Base-by-base conservation (phyloP, 208 protist species). In the Trypanosomatidae sp. region DNA sequence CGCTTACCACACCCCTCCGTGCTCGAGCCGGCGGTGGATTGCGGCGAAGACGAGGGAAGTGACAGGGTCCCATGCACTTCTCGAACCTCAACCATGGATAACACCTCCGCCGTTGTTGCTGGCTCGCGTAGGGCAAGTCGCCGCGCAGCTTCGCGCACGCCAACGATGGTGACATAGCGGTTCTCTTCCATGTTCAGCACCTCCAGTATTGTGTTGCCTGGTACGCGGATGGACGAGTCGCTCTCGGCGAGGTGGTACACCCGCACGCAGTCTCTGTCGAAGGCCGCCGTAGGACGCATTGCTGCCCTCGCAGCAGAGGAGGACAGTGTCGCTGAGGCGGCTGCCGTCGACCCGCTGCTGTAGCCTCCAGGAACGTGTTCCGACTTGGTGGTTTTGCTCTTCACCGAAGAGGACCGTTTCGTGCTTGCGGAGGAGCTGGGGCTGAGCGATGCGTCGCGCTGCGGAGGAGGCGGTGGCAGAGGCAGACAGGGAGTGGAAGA, bases 141-240 rank as follows among this genome's bases (percentile, higher is more conserved):
- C 55, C 92, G 89, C n/a, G 67, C 71, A 56, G 87, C 88, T 82
- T 93, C 91, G 12, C 70, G 56, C 22, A 77, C 88, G 17, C 91
- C 93, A n/a, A 56, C 52, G 25, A 89, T 41, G 7, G 88, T 96
- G 58, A 96, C 56, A 47, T 59, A 33, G 25, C 66, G 53, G 78
- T 97, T 97, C 52, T 93, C 87, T 53, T 83, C 84, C 0, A 97
- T 41, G 68, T 92, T 92, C 15, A 97, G 79, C 69, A 90, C 83
- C 80, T 93, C 88, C 69, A 97, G 77, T 59, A 90, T 83, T 19
- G 83, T 94, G 74, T 97, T 97, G 46, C 93, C 93, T 2, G 93
- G 93, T 2, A 94, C 86, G 10, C 93, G 91, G 50, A 80, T 89
- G 28, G 80, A 62, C 8, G 81, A 56, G 28, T 88, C 87, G 39